phyloP scores from a whole-genome alignment of 116 monocot species.

The Papilionanthe hybrid region DNA sequence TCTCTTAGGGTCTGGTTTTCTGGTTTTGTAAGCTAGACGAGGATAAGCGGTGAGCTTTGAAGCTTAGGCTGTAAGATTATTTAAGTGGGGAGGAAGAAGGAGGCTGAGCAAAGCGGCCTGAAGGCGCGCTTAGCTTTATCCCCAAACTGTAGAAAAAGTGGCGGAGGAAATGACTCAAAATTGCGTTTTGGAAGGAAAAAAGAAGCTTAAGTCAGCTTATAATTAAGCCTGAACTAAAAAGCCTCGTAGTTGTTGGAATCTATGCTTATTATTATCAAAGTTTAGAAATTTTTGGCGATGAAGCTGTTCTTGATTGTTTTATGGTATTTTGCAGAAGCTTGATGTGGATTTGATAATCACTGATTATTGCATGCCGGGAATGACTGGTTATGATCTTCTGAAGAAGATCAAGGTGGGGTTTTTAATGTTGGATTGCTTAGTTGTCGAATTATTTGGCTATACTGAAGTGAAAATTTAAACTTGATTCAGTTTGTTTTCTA shows the following conservation, averaged over 20 bases:
- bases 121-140: background rate
- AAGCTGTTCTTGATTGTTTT: background rate
- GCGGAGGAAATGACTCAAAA: too few species aligned
- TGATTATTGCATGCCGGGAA: conserved; percentile 70
- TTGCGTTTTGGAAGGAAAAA: too few species aligned
- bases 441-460: background rate
- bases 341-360: conserved; percentile 58
- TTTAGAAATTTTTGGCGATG: background rate
- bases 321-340: conserved; percentile 20
- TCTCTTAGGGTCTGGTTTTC: background rate
- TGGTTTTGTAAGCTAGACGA: too few species aligned
- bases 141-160: background rate
- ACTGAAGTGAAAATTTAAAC: background rate
- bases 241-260: too few species aligned
- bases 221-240: too few species aligned
- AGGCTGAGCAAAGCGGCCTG: too few species aligned
- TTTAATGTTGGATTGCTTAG: background rate
- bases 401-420: conserved; percentile 46
- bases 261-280: background rate
- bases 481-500: background rate
- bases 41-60: too few species aligned
- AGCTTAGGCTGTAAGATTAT: background rate
- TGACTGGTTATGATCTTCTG: conserved; percentile 63
- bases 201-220: too few species aligned
- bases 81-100: too few species aligned